Conservation (phyloP, 768 basidiomycete species). For the Amanita pseudoporphyria region DNA sequence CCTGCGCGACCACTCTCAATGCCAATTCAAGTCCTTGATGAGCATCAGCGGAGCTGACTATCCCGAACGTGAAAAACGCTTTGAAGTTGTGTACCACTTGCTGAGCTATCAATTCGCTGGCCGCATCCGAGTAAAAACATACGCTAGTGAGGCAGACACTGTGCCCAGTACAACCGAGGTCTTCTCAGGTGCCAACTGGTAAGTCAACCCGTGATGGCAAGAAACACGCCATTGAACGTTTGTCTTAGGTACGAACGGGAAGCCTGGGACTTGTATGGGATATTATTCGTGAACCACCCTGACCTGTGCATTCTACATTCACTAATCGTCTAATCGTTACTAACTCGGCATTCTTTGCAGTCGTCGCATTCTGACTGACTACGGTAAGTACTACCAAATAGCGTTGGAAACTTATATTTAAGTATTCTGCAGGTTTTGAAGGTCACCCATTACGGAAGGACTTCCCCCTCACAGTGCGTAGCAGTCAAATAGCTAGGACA, state of each 20-base stretch:
- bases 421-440: conserved; percentile 63
- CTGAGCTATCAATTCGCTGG: conserved; percentile 71
- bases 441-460: conserved; percentile 97
- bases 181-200: conserved; percentile 95
- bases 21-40: conserved; percentile 87
- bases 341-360: conserved; percentile 27
- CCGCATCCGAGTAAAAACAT: conserved; percentile 94
- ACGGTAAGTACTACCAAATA: conserved; percentile 42
- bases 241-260: conserved; percentile 87
- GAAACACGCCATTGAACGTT: not conserved
- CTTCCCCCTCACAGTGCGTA: conserved; percentile 87
- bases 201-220: conserved; percentile 14
- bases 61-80: conserved; percentile 86
- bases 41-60: conserved; percentile 96
- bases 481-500: not conserved
- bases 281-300: conserved; percentile 94
- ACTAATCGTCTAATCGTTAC: not conserved
- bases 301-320: conserved; percentile 62
- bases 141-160: conserved; percentile 85
- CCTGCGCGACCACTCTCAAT: conserved; percentile 90
- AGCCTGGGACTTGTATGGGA: conserved; percentile 95
- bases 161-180: conserved; percentile 76
- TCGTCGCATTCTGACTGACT: conserved; percentile 96
- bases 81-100: conserved; percentile 96
- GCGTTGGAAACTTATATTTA: not conserved